Conservation (phyloP, 2,329 filamentous ascomycete genomes). For the Elsinoe fawcettii region DNA sequence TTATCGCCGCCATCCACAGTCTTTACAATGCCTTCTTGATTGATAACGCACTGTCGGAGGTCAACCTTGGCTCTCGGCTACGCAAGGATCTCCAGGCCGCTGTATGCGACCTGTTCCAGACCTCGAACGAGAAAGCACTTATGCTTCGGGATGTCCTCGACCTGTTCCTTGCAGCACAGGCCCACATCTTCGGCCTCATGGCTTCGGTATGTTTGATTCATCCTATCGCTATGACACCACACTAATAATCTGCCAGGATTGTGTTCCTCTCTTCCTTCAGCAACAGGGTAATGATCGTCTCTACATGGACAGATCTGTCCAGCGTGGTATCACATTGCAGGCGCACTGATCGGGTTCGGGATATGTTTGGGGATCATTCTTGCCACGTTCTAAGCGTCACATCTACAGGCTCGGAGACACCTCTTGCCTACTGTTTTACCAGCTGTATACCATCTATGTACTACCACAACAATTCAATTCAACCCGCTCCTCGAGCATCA, state of each 20-base stretch:
- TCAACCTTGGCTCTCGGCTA: not conserved
- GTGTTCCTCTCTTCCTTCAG: not conserved
- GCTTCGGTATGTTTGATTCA: not conserved
- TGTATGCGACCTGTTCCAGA: not conserved
- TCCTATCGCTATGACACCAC: not conserved
- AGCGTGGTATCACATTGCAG: not conserved
- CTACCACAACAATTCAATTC: not conserved
- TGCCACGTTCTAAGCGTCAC: conserved; percentile 5
- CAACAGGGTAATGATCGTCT: not conserved
- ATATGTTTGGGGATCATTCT: not conserved
- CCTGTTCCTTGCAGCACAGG: not conserved
- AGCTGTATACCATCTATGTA: conserved; percentile 4
- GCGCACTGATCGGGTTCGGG: not conserved
- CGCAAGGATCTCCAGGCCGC: not conserved
- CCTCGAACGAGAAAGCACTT: not conserved
- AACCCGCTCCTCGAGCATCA: not conserved
- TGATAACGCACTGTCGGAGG: not conserved
- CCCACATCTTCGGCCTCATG: not conserved
- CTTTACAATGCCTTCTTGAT: conserved; percentile 1
- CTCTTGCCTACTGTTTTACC: not conserved
- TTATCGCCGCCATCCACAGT: not conserved
- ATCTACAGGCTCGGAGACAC: not conserved
- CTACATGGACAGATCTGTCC: not conserved
- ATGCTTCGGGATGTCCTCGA: not conserved
- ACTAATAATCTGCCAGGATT: not conserved